These are phyloP conservation scores for Populus hybrid DNA, from an alignment of 441 rosid species.

Conservation along the genomic window DNA sequence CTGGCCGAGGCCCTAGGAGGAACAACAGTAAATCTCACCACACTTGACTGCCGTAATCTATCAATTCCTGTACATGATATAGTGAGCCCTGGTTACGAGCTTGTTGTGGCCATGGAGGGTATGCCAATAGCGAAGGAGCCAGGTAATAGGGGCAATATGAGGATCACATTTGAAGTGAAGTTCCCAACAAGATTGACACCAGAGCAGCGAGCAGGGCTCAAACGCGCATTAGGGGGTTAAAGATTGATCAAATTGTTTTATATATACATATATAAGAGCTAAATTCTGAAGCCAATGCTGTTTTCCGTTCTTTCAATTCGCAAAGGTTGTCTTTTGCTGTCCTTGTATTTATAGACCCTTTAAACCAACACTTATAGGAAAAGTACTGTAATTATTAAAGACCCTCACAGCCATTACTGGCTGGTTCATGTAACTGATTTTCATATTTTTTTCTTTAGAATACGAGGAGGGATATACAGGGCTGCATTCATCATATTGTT, in stretches of 20 bases:
- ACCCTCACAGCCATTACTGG: not conserved
- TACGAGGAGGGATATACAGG: no score
- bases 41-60: conserved; percentile 64
- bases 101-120: conserved; percentile 70
- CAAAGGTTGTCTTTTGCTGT: not conserved
- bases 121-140: conserved; percentile 89
- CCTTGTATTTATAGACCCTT: not conserved
- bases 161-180: conserved; percentile 72
- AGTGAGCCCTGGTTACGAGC: conserved; percentile 78
- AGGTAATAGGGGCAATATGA: conserved; percentile 65
- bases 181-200: conserved; percentile 61
- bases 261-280: not conserved
- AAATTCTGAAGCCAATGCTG: conserved; percentile 4
- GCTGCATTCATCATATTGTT: not conserved
- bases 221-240: conserved; percentile 57
- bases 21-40: conserved; percentile 45
- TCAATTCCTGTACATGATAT: conserved; percentile 61
- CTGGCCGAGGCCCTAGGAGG: conserved; percentile 91
- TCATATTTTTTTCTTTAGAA: not conserved
- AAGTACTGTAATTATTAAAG: not conserved
- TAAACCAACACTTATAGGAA: not conserved
- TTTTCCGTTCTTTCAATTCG: not conserved
- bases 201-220: conserved; percentile 67
- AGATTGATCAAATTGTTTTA: not conserved
- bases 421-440: not conserved